Base-by-base conservation (phyloP, 2,329 filamentous ascomycete genomes). In the Monosporascus cannonballus region DNA sequence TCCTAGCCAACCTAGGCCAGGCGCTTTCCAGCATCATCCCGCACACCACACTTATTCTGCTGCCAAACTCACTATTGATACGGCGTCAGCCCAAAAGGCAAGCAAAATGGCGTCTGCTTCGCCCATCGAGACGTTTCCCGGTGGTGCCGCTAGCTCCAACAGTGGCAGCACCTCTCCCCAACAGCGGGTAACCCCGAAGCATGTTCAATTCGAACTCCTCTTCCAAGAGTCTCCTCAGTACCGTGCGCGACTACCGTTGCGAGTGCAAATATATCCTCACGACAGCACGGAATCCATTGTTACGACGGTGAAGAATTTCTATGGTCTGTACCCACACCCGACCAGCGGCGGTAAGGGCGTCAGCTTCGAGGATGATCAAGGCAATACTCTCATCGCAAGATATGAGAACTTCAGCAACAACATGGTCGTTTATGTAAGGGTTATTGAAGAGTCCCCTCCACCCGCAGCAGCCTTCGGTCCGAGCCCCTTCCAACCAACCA, bases 291-390 rank as follows among this genome's bases (percentile, higher is more conserved):
- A 97, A 68, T 96, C 92, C 37, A 99, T 99, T 73, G 90, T 97
- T 59, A 94, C 91, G 15, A 97, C 94, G 1, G 93, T 97, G 67
- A 97, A 96, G 80, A 97, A 96, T 77, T 97, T 97, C 75, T 97
- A 96, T 69, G 94, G 94, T 56, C 81, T 99, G 61, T 96, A 96
- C 70, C 89, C 93, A 59, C 85, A 83, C 56, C 77, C 79, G 37
- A 73, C 73, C 57, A 46, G 42, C 38, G 81, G 83, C 61, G 84
- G 83, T 61, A 86, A 86, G 68, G 92, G 94, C 60, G 87, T 99
- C 66, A 96, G 90, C 73, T 97, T 99, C 66, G 93, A 97, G 73
- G 93, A 97, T 70, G 84, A 89, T 59, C 78, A 87, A 64, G 90
- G 90, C 64, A 93, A 89, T 65, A 96, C 89, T 56, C 83, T 99